phyloP scores from a whole-genome alignment of 495 filamentous ascomycete genomes.

The Aspergillus mulundensis region DNA sequence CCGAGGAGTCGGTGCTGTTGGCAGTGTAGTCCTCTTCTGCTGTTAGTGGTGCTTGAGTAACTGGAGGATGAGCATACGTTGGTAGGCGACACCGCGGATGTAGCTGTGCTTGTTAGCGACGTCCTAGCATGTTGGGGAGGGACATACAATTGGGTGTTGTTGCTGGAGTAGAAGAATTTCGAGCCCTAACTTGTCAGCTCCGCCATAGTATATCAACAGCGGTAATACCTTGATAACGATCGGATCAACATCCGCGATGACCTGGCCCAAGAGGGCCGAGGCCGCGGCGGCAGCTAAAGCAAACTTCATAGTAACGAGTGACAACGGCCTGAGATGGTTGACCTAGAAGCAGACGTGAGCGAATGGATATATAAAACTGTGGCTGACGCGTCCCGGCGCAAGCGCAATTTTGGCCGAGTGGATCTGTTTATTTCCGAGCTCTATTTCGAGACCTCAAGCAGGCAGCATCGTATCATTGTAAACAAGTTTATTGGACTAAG shows the following conservation, averaged over 20 bases:
- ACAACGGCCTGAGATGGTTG: background rate
- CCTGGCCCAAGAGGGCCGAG: conserved; percentile 49
- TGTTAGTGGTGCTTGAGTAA: conserved; percentile 6
- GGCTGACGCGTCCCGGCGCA: conserved; percentile 6
- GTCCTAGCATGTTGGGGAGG: background rate
- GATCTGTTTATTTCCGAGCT: conserved; percentile 4
- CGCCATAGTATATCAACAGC: background rate
- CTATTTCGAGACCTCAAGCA: conserved; percentile 7
- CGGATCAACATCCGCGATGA: conserved; percentile 57
- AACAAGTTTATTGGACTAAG: background rate
- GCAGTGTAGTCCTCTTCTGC: conserved; percentile 41
- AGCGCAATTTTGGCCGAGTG: background rate
- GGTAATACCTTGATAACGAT: conserved; percentile 61
- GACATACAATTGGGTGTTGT: conserved; percentile 74
- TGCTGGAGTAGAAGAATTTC: conserved; percentile 76
- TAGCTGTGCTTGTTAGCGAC: conserved; percentile 40
- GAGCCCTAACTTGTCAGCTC: conserved; percentile 45
- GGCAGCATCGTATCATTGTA: background rate
- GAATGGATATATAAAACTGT: conserved; percentile 7
- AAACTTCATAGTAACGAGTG: conserved; percentile 33
- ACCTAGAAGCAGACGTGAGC: background rate
- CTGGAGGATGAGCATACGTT: conserved; percentile 40
- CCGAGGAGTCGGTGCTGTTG: conserved; percentile 35
- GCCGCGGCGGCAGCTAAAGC: conserved; percentile 42
- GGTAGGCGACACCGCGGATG: conserved; percentile 90